Evolutionary conservation across 106 monocot genomes (phyloP), one percentile per base, ranked within the genome.

Genomic region (Vanilla planifolia): DNA sequence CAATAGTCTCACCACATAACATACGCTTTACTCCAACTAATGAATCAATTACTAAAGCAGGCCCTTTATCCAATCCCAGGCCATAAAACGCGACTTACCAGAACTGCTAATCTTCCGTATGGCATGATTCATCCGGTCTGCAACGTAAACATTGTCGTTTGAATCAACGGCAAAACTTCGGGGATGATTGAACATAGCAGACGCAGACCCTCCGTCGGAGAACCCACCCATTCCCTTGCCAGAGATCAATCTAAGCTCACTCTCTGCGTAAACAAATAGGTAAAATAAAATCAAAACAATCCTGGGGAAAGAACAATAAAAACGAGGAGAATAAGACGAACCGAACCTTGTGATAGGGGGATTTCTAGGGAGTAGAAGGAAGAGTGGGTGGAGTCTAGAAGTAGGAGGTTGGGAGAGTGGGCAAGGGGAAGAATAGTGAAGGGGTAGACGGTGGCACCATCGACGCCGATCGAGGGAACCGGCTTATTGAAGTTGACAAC

Each of bases 141-240:
- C 66, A n/a, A 66, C 66, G 42, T 66, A 66, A 29, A 66, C 66
- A 66, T 66, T 66, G 55, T 66, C 66, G 8, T 17, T 55, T 4
- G 14, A 32, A 55, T 66, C 66, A 36, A 66, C 21, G 8, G 55
- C 55, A 4, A 66, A 66, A 29, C 53, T 55, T 28, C 41, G 21
- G 27, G 66, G 66, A 15, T 24, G 52, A 42, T 55, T 19, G 42
- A 66, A 66, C 53, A 42, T 55, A 17, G 66, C 55, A 26, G 40
- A 27, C 2, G 39, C 55, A 7, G 46, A 25, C 17, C 55, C 53
- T 26, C 66, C 66, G 55, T 66, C 66, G 10, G 28, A 40, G 27
- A 66, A 66, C 24, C 40, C 66, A 28, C 11, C 23, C 16, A 11
- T 33, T 16, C 55, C 28, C 11, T 13, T 42, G 14, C 66, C 66